A percentile compares a stretch with the other conserved stretches of the same genome.
Conservation (phyloP, 2,329 filamentous ascomycete species). For the Colletotrichum costaricense region DNA sequence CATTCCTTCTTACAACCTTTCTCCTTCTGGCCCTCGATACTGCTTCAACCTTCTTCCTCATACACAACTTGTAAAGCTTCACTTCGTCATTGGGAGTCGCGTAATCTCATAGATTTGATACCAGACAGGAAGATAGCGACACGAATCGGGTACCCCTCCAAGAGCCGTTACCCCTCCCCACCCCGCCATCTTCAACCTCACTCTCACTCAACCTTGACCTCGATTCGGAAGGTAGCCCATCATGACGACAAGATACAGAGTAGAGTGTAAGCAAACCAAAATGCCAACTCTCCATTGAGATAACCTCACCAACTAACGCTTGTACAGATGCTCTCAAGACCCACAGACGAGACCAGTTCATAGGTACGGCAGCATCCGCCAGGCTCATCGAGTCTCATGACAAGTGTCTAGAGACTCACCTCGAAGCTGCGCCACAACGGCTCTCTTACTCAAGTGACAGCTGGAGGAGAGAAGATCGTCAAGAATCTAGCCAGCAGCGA, state of each 20-base stretch:
- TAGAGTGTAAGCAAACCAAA: slow-evolving; percentile 75
- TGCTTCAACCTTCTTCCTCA: neutral
- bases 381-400: neutral
- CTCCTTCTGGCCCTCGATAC: neutral
- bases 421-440: neutral
- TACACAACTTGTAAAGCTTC: neutral
- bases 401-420: neutral
- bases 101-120: neutral
- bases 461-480: neutral
- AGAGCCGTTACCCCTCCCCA: neutral
- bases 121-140: neutral
- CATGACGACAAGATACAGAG: slow-evolving; percentile 75
- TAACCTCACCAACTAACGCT: slow-evolving; percentile 27
- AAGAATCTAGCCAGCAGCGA: neutral
- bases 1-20: neutral
- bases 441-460: neutral
- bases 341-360: slow-evolving; percentile 90
- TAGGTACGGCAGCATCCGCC: slow-evolving; percentile 62
- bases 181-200: neutral
- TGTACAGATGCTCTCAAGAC: slow-evolving; percentile 75
- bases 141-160: neutral
- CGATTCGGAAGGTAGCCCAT: slow-evolving; percentile 20
- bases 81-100: neutral
- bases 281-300: neutral
- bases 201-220: neutral